A percentile compares a stretch with the other conserved stretches of the same genome.
These are phyloP conservation scores for Pseudocercospora cruenta DNA, from an alignment of 2,329 filamentous ascomycete species.

Conservation along the genomic window DNA sequence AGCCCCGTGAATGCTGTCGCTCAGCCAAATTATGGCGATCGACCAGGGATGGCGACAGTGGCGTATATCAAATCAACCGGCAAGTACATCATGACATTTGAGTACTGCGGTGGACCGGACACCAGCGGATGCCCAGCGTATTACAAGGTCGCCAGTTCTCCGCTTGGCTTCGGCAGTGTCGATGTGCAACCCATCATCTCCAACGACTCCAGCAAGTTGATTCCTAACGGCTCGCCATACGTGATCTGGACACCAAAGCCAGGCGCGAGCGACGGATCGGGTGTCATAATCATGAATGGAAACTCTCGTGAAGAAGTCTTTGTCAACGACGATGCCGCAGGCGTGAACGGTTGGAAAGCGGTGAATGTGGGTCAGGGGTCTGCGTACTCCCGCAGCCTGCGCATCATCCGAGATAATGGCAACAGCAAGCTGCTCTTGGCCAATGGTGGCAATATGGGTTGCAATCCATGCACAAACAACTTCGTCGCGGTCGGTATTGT, in stretches of 20 bases:
- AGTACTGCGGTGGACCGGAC: slow-evolving; percentile 59
- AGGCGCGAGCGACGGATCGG: not conserved
- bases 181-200: slow-evolving; percentile 46
- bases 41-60: slow-evolving; percentile 70
- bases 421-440: not conserved
- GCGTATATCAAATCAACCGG: slow-evolving; percentile 41
- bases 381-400: slow-evolving; percentile 5
- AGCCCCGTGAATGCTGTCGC: slow-evolving; percentile 63
- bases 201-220: slow-evolving; percentile 44
- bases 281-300: slow-evolving; percentile 9
- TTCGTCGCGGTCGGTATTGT: not conserved
- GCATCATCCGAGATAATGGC: not conserved
- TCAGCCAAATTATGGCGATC: slow-evolving; percentile 62
- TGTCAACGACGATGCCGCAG: not conserved
- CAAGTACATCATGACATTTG: slow-evolving; percentile 66
- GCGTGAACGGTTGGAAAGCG: not conserved
- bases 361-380: slow-evolving; percentile 9
- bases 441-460: slow-evolving; percentile 6
- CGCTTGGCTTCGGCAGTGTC: slow-evolving; percentile 49
- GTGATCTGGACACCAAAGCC: slow-evolving; percentile 48
- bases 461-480: not conserved
- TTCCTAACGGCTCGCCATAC: slow-evolving; percentile 53
- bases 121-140: slow-evolving; percentile 49
- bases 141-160: slow-evolving; percentile 53
- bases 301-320: slow-evolving; percentile 6